phyloP scores from a whole-genome alignment of 495 filamentous ascomycete genomes.

The Penicillium antarcticum region DNA sequence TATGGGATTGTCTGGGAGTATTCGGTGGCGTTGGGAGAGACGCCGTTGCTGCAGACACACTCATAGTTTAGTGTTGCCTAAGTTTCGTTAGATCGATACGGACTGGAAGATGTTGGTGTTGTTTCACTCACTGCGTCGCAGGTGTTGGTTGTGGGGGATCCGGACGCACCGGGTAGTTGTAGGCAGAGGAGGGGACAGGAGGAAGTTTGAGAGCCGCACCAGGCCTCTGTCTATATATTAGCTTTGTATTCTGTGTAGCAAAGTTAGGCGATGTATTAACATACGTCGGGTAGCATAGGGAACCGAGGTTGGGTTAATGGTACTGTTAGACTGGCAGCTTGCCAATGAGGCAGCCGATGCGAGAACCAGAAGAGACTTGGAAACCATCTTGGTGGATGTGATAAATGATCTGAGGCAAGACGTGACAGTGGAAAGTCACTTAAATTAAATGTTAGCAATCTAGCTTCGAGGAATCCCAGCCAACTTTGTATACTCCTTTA shows the following conservation, averaged over 20 bases:
- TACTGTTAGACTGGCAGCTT: slow-evolving; percentile 32
- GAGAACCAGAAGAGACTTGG: slow-evolving; percentile 26
- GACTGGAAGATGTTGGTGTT: not conserved
- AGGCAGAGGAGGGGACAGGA: slow-evolving; percentile 78
- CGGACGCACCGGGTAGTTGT: slow-evolving; percentile 54
- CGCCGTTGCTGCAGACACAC: slow-evolving; percentile 74
- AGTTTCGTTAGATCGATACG: not conserved
- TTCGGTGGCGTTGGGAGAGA: slow-evolving; percentile 71
- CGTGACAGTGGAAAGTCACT: not conserved
- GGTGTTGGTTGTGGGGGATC: slow-evolving; percentile 52
- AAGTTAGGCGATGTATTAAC: not conserved
- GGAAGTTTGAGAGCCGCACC: slow-evolving; percentile 66
- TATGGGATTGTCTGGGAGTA: slow-evolving; percentile 86
- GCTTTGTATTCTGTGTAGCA: slow-evolving; percentile 9
- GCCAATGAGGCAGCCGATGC: slow-evolving; percentile 33
- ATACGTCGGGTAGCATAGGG: slow-evolving; percentile 43
- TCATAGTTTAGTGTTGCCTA: slow-evolving; percentile 65
- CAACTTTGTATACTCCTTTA: not conserved
- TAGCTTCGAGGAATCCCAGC: not conserved
- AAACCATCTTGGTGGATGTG: slow-evolving; percentile 22
- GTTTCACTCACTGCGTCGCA: slow-evolving; percentile 66
- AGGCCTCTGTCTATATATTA: slow-evolving; percentile 45
- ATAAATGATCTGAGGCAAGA: slow-evolving; percentile 1
- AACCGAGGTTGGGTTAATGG: slow-evolving; percentile 61
- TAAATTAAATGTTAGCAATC: not conserved